Evolutionary conservation across 805 yeast genomes (phyloP).

Genomic region (Pichia rugopelliculosa): DNA sequence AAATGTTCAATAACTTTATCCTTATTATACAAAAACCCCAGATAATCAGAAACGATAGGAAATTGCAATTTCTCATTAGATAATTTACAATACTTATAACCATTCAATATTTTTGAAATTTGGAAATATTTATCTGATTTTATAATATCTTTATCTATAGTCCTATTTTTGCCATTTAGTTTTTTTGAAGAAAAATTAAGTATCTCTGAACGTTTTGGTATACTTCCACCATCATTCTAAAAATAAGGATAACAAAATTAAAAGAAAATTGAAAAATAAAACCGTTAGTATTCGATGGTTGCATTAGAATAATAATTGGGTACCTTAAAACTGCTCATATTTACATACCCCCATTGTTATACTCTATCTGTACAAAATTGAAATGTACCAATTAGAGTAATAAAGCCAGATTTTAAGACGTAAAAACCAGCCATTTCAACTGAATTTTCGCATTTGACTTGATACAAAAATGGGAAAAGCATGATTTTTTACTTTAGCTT

Average conservation of each 20-base stretch:
- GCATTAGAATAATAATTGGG: neutral
- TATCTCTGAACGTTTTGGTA: constrained; percentile 3
- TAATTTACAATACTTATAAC: constrained; percentile 43
- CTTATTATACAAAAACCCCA: constrained; percentile 60
- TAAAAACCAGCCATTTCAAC: neutral
- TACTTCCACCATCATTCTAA: constrained; percentile 8
- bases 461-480: constrained; percentile 22
- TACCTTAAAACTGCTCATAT: neutral
- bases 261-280: neutral
- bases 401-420: too few species aligned
- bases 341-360: neutral
- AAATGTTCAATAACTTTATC: constrained; percentile 54
- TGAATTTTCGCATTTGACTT: neutral
- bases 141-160: too few species aligned
- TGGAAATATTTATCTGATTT: neutral
- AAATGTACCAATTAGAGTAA: too few species aligned
- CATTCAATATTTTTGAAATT: constrained; percentile 13
- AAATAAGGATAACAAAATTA: neutral
- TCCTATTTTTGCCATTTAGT: neutral
- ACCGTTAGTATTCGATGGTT: neutral
- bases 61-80: constrained; percentile 35
- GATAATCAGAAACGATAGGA: constrained; percentile 61
- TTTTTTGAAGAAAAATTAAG: constrained; percentile 1
- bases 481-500: constrained; percentile 16
- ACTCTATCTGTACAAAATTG: neutral